These are phyloP conservation scores for Rubus parviflorus DNA, from an alignment of 306 rosid species.

Conservation along the genomic window DNA sequence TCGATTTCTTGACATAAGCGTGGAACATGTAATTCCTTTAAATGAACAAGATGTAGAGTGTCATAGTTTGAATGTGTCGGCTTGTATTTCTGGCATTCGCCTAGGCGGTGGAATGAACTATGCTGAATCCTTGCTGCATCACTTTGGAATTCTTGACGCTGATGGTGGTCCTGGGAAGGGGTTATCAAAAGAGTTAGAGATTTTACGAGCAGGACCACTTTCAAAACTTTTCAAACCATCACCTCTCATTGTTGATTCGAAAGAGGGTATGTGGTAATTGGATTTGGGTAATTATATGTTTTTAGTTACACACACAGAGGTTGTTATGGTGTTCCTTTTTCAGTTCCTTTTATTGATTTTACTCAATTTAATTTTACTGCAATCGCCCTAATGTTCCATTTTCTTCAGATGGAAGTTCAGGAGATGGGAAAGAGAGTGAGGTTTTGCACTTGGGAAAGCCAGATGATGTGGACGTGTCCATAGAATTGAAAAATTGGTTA, in stretches of 20 bases:
- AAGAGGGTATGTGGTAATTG: constrained; percentile 54
- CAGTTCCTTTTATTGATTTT: constrained; percentile 3
- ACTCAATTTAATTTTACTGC: background rate
- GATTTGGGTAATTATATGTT: constrained; percentile 25
- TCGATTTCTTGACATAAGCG: constrained; percentile 73
- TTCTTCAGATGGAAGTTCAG: constrained; percentile 40
- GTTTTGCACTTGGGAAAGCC: constrained; percentile 72
- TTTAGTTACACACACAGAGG: constrained; percentile 13
- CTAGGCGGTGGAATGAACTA: constrained; percentile 96
- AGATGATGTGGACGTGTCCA: constrained; percentile 72
- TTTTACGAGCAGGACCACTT: constrained; percentile 74
- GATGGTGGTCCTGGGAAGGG: constrained; percentile 90
- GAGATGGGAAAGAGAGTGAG: constrained; percentile 48
- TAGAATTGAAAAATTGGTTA: constrained; percentile 86
- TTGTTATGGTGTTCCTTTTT: constrained; percentile 5
- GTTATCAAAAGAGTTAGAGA: constrained; percentile 73
- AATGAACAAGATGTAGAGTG: constrained; percentile 68
- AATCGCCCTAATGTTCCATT: constrained; percentile 14
- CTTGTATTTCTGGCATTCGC: constrained; percentile 84
- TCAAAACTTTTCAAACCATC: constrained; percentile 75
- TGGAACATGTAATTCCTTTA: constrained; percentile 72
- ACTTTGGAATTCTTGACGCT: constrained; percentile 89
- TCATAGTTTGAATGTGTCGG: constrained; percentile 75
- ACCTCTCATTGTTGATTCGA: constrained; percentile 42
- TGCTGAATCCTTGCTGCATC: constrained; percentile 83